Evolutionary conservation across 2,329 filamentous ascomycete genomes (phyloP), one percentile per base, ranked within the genome.

Genomic region (Xylariaceae sp.): DNA sequence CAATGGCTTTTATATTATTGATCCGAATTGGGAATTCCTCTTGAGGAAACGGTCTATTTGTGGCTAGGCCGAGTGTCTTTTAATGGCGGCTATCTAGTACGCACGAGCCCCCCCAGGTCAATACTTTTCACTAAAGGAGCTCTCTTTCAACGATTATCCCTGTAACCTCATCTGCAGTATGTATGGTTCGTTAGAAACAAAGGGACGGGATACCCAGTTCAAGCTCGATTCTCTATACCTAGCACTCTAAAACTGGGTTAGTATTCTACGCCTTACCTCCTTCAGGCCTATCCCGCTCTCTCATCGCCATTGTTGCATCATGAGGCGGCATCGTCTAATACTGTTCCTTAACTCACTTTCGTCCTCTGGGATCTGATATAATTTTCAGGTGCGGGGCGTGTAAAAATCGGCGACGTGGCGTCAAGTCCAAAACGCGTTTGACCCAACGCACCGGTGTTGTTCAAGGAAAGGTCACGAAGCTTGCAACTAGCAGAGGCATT

Each of bases 1-100:
- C n/a, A n/a, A n/a, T n/a, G n/a, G n/a, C n/a, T n/a, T n/a, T n/a
- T n/a, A n/a, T n/a, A n/a, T n/a, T n/a, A n/a, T n/a, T n/a, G n/a
- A n/a, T n/a, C n/a, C n/a, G n/a, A n/a, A n/a, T n/a, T n/a, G n/a
- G n/a, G n/a, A n/a, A n/a, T n/a, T n/a, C n/a, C n/a, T n/a, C n/a
- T n/a, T n/a, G n/a, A n/a, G n/a, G n/a, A n/a, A 41, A 52, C 34
- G 34, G 19, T 28, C 53, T 34, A 26, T 21, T 46, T 43, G n/a
- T 23, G 23, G 43, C 39, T 48, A 37, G 29, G 17, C 28, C 14
- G 14, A 33, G 28, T 49, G 46, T 44, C 51, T 51, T 58, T 54
- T 55, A n/a, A n/a, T n/a, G n/a, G n/a, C n/a, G n/a, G n/a, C n/a
- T n/a, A n/a, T n/a, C n/a, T n/a, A n/a, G n/a, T n/a, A n/a, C 21